These are phyloP conservation scores for Erodium moschatum DNA, from an alignment of 441 rosid genomes.

Conservation along the genomic window DNA sequence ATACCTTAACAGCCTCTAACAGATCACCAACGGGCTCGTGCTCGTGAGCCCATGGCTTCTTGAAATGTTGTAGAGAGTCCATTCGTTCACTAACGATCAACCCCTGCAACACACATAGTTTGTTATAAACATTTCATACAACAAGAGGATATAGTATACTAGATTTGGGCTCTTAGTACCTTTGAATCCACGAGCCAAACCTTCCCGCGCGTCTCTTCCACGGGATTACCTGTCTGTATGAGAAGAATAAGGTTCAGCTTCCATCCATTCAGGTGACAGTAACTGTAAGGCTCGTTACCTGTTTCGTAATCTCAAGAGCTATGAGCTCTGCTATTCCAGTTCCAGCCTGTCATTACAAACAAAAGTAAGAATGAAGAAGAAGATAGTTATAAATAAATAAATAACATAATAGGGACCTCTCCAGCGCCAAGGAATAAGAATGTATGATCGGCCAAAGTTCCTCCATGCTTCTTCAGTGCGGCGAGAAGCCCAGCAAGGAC, in stretches of 20 bases:
- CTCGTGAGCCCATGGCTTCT: background rate
- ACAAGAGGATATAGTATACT: too few relatives aligned
- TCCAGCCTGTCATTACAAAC: constrained; percentile 32
- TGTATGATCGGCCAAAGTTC: constrained; percentile 41
- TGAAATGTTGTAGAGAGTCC: constrained; percentile 2
- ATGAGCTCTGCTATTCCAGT: constrained; percentile 43
- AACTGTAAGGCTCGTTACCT: constrained; percentile 34
- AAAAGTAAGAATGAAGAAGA: background rate
- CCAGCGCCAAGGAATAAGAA: constrained; percentile 2
- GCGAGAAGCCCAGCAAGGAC: constrained; percentile 74
- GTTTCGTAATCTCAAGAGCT: constrained; percentile 71
- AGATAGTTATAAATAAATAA: background rate
- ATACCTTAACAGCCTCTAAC: background rate
- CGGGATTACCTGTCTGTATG: constrained; percentile 40
- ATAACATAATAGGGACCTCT: background rate
- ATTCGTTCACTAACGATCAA: background rate
- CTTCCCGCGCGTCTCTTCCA: constrained; percentile 6
- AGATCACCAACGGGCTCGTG: background rate
- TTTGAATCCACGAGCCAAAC: constrained; percentile 21
- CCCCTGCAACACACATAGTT: too few relatives aligned
- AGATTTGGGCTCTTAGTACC: constrained; percentile 20
- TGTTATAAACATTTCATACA: too few relatives aligned
- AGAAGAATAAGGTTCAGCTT: background rate
- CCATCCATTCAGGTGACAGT: background rate
- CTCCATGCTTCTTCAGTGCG: constrained; percentile 50